Evolutionary conservation across 1,284 basidiomycete genomes (phyloP).

Genomic region (Ceraceosorus guamensis): DNA sequence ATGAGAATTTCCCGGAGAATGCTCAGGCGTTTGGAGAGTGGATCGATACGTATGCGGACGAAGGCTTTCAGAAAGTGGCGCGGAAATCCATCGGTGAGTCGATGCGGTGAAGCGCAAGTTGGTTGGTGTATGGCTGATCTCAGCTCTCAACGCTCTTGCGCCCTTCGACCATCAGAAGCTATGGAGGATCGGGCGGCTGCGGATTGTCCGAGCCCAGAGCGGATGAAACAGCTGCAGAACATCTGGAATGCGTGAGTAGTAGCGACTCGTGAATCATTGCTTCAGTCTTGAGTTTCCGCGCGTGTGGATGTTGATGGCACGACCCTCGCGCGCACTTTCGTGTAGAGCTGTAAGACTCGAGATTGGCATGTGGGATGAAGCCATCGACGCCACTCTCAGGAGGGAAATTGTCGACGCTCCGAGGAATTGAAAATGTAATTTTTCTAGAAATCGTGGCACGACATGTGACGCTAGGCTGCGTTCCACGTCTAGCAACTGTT

Average conservation of each 20-base stretch:
- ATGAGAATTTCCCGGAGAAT: neutral
- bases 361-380: constrained; percentile 83
- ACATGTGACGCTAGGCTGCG: too few species aligned
- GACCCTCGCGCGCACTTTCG: neutral
- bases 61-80: constrained; percentile 65
- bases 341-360: constrained; percentile 60
- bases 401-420: constrained; percentile 2
- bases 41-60: constrained; percentile 75
- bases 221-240: constrained; percentile 62
- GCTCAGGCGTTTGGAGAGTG: constrained; percentile 52
- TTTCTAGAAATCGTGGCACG: too few species aligned
- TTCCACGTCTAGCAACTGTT: too few species aligned
- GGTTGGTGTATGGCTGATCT: too few species aligned
- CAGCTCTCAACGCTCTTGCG: neutral
- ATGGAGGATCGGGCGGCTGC: constrained; percentile 44
- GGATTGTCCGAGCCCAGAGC: constrained; percentile 61
- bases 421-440: too few species aligned
- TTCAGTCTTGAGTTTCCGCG: too few species aligned
- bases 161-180: constrained; percentile 1
- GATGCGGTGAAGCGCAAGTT: too few species aligned
- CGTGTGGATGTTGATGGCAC: too few species aligned
- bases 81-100: constrained; percentile 62
- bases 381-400: constrained; percentile 49
- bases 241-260: constrained; percentile 67
- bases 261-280: neutral